Evolutionary conservation across 176 grass and related monocot species (phyloP).

Genomic region (Elymus sibiricus): DNA sequence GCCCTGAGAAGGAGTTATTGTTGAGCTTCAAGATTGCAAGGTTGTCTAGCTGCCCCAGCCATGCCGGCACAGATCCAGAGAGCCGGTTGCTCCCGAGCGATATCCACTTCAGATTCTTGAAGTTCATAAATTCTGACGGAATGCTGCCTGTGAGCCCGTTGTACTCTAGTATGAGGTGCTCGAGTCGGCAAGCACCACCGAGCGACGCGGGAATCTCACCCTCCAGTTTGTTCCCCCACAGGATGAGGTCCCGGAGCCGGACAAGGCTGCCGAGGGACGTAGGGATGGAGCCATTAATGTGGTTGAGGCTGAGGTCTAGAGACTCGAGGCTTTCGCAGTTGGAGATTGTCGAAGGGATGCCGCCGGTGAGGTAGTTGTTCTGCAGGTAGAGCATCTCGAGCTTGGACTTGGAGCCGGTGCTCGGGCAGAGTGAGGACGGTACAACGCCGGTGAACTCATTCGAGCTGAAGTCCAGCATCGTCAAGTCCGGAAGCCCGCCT

Average conservation of each 20-base stretch:
- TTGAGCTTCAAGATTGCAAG: constrained; percentile 80
- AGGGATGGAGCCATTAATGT: constrained; percentile 48
- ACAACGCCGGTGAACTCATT: background rate
- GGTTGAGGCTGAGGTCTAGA: constrained; percentile 55
- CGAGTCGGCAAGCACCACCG: constrained; percentile 10
- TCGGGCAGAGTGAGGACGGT: constrained; percentile 17
- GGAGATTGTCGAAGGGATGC: constrained; percentile 39
- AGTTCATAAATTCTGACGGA: constrained; percentile 55
- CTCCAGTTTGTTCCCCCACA: constrained; percentile 58
- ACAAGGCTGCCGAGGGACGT: constrained; percentile 28
- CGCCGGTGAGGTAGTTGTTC: constrained; percentile 49
- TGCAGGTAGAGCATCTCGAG: constrained; percentile 50
- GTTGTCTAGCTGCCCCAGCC: constrained; percentile 69
- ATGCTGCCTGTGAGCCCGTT: constrained; percentile 72
- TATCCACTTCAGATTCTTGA: constrained; percentile 76
- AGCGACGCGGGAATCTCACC: constrained; percentile 53
- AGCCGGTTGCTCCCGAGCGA: constrained; percentile 83
- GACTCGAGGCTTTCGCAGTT: constrained; percentile 49
- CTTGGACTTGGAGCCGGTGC: background rate
- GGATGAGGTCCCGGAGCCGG: constrained; percentile 40
- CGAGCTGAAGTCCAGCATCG: constrained; percentile 48
- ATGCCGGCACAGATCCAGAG: constrained; percentile 64
- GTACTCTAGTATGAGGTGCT: constrained; percentile 94
- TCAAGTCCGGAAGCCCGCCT: constrained; percentile 9
- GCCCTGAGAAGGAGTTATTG: constrained; percentile 79